Evolutionary conservation across 2,329 filamentous ascomycete genomes (phyloP), one percentile per base, ranked within the genome.

Genomic region (Trichoderma hamatum): DNA sequence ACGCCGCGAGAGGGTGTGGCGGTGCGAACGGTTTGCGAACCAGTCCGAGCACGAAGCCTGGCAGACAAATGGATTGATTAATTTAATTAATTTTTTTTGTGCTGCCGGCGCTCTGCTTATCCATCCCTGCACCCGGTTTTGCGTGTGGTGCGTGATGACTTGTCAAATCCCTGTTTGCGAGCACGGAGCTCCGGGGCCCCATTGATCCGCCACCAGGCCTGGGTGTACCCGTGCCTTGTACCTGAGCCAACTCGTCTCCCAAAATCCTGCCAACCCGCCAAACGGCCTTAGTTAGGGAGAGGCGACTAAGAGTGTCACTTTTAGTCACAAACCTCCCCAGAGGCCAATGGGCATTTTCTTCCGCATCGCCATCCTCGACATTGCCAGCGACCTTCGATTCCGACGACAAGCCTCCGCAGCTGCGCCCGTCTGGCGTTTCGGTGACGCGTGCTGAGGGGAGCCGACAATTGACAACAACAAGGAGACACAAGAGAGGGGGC

Each of bases 371-470:
- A 56, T 56, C 61, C 21, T 30, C 61, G 60, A 65, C 60, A 34
- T 24, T 21, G 60, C n/a, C 32, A 39, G 56, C 55, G 51, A 28
- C 54, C 19, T 43, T 65, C 67, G 43, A 60, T 65, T 65, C 61
- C 52, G 43, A 34, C 64, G 39, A 46, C 66, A 36, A 36, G 10
- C 16, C 49, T 62, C 16, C 43, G 51, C 61, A 34, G 30, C 52
- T 54, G 67, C 67, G 61, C 68, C 63, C 58, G 63, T 26, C 68
- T 56, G 63, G 56, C 68, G 68, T 70, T 54, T 56, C 68, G 68
- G 62, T 56, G 68, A 67, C 68, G 68, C 68, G 68, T 70, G 68
- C 63, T 51, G 62, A 67, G 65, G 67, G 62, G 59, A 65, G 60
- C 52, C 52, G 28, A 55, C 60, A 56, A 51, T 56, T 64, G 14